Evolutionary conservation across 768 basidiomycete genomes (phyloP).

Genomic region (Mycena sanguinolenta): DNA sequence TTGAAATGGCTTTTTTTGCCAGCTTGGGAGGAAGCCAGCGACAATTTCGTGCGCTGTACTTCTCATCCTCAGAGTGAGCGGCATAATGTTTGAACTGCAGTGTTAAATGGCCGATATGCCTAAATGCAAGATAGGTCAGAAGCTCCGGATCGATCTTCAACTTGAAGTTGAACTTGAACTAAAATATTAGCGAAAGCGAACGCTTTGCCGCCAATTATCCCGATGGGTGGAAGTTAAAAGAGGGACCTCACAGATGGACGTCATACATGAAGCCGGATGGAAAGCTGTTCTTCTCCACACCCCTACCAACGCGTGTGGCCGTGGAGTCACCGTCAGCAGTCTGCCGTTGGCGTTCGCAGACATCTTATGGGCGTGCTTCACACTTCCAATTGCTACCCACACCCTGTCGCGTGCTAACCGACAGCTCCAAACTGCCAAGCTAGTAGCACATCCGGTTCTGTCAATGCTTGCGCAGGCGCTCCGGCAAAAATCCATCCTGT

Average conservation of each 20-base stretch:
- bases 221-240: background rate
- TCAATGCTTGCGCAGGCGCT: background rate
- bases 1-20: slow-evolving; percentile 18
- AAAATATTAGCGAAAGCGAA: slow-evolving; percentile 9
- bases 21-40: slow-evolving; percentile 18
- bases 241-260: slow-evolving; percentile 2
- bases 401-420: background rate
- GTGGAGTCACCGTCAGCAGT: too few species aligned
- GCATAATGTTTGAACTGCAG: slow-evolving; percentile 17
- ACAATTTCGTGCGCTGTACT: slow-evolving; percentile 11
- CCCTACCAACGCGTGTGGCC: slow-evolving; percentile 4
- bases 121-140: slow-evolving; percentile 17
- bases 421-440: slow-evolving; percentile 1
- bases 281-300: slow-evolving; percentile 1
- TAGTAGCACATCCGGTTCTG: background rate
- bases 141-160: slow-evolving; percentile 11
- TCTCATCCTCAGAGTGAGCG: slow-evolving; percentile 9
- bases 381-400: background rate
- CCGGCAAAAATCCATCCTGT: background rate
- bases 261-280: background rate
- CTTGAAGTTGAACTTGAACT: slow-evolving; percentile 9
- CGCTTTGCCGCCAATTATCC: slow-evolving; percentile 7
- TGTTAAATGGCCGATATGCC: slow-evolving; percentile 7
- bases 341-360: too few species aligned
- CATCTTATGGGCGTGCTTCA: background rate